Evolutionary conservation across 23 red algal genomes (phyloP).

Genomic region (Gracilaria domingensis): DNA sequence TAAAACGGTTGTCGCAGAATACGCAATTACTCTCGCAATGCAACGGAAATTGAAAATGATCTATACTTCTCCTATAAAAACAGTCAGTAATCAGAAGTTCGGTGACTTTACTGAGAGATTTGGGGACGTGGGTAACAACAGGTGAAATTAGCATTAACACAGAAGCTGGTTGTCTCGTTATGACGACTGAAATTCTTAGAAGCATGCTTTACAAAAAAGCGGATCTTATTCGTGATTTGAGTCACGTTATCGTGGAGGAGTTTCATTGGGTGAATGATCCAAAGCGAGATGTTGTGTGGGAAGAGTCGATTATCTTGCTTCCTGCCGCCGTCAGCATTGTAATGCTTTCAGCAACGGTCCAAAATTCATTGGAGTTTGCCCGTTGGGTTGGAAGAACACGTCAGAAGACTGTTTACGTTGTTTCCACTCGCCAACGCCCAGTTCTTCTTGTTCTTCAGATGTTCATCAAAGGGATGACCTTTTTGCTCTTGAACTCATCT

Average conservation of each 20-base stretch:
- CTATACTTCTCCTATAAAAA: constrained; percentile 97
- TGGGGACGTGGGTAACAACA: constrained; percentile 82
- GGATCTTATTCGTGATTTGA: constrained; percentile 90
- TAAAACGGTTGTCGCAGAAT: constrained; percentile 95
- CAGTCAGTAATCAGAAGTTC: constrained; percentile 98
- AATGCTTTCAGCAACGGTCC: constrained; percentile 95
- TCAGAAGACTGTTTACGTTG: constrained; percentile 71
- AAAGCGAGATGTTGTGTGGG: constrained; percentile 97
- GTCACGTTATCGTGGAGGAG: constrained; percentile 95
- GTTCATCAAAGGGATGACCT: constrained; percentile 70
- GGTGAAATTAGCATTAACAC: constrained; percentile 93
- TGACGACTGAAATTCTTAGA: constrained; percentile 97
- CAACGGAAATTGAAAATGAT: constrained; percentile 85
- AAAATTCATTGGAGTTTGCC: constrained; percentile 94
- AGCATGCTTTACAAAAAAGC: constrained; percentile 96
- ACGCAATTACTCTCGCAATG: constrained; percentile 87
- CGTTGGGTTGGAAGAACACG: constrained; percentile 90
- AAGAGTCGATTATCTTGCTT: constrained; percentile 94
- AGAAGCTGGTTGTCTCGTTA: constrained; percentile 85
- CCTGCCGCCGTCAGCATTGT: constrained; percentile 79
- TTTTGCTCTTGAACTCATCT: constrained; percentile 58
- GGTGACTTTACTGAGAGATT: constrained; percentile 86
- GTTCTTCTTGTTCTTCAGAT: constrained; percentile 67
- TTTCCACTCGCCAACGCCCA: constrained; percentile 64
- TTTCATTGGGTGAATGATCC: constrained; percentile 95